Evolutionary conservation across 192 early-diverging fungal species (phyloP).

Genomic region (Coemansia sp.): DNA sequence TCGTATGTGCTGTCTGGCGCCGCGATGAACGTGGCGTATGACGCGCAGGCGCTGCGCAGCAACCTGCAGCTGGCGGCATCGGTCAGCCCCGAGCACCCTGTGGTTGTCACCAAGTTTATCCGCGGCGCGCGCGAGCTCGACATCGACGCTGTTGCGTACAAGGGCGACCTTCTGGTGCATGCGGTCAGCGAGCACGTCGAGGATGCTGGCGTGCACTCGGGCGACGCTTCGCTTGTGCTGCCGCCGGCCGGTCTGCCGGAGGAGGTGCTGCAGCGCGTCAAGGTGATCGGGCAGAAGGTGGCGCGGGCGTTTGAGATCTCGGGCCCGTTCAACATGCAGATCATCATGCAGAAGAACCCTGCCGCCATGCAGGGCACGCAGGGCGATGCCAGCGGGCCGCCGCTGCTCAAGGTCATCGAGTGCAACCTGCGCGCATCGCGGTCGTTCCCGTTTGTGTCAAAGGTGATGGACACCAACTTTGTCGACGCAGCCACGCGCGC

Average conservation of each 20-base stretch:
- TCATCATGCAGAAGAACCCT: slow-evolving; percentile 67
- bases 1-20: slow-evolving; percentile 98
- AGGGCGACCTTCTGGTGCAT: slow-evolving; percentile 83
- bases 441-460: slow-evolving; percentile 98
- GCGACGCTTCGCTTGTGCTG: slow-evolving; percentile 92
- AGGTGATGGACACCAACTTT: slow-evolving; percentile 89
- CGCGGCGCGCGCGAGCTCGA: slow-evolving; percentile 92
- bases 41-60: slow-evolving; percentile 66
- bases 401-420: slow-evolving; percentile 92
- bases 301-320: slow-evolving; percentile 91
- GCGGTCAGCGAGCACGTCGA: slow-evolving; percentile 96
- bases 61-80: slow-evolving; percentile 81
- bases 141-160: slow-evolving; percentile 87
- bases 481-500: slow-evolving; percentile 90
- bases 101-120: slow-evolving; percentile 98
- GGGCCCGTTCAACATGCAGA: slow-evolving; percentile 99
- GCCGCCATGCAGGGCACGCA: too few relatives aligned
- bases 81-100: slow-evolving; percentile 93
- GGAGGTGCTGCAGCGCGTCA: slow-evolving; percentile 63
- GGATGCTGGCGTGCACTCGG: slow-evolving; percentile 97
- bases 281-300: slow-evolving; percentile 83
- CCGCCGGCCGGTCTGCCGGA: slow-evolving; percentile 67
- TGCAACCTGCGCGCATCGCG: slow-evolving; percentile 98
- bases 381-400: slow-evolving; percentile 1
- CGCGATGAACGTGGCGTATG: slow-evolving; percentile 95